Evolutionary conservation across 495 filamentous ascomycete genomes (phyloP).

Genomic region (Paragyromitra xinjiangensis): DNA sequence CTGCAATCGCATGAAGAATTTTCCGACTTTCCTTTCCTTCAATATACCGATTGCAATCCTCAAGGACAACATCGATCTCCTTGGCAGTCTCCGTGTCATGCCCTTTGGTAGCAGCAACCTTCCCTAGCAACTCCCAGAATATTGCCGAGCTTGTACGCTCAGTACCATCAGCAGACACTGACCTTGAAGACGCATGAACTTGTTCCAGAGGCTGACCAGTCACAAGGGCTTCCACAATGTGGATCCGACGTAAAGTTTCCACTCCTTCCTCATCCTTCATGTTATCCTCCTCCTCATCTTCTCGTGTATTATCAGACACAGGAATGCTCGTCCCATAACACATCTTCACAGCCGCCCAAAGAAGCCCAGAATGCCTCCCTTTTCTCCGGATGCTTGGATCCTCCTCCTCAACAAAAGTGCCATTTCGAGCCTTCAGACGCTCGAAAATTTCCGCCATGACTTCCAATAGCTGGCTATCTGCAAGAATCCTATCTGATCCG

Average conservation of each 20-base stretch:
- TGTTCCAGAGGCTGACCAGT: constrained; percentile 45
- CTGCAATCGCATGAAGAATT: constrained; percentile 51
- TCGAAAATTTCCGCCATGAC: constrained; percentile 55
- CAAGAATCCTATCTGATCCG: constrained; percentile 43
- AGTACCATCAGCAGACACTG: constrained; percentile 10
- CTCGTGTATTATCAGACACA: constrained; percentile 51
- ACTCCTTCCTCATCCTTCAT: constrained; percentile 45
- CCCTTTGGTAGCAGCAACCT: constrained; percentile 41
- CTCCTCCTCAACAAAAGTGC: constrained; percentile 55
- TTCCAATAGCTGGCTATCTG: constrained; percentile 48
- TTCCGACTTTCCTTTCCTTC: constrained; percentile 48
- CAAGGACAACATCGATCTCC: constrained; percentile 37
- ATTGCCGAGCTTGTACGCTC: constrained; percentile 25
- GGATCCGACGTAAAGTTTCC: constrained; percentile 52
- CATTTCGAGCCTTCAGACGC: constrained; percentile 52
- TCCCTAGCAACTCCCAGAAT: constrained; percentile 51
- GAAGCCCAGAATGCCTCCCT: constrained; percentile 49
- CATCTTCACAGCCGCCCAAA: constrained; percentile 56
- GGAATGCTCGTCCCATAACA: constrained; percentile 56
- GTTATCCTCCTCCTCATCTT: constrained; percentile 45
- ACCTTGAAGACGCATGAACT: constrained; percentile 1
- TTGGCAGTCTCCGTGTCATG: constrained; percentile 34
- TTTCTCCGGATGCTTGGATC: constrained; percentile 52
- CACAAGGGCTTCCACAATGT: constrained; percentile 53
- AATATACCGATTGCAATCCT: constrained; percentile 38